These are phyloP conservation scores for Blastomyces parvus DNA, from an alignment of 2,329 filamentous ascomycete species.

Conservation along the genomic window DNA sequence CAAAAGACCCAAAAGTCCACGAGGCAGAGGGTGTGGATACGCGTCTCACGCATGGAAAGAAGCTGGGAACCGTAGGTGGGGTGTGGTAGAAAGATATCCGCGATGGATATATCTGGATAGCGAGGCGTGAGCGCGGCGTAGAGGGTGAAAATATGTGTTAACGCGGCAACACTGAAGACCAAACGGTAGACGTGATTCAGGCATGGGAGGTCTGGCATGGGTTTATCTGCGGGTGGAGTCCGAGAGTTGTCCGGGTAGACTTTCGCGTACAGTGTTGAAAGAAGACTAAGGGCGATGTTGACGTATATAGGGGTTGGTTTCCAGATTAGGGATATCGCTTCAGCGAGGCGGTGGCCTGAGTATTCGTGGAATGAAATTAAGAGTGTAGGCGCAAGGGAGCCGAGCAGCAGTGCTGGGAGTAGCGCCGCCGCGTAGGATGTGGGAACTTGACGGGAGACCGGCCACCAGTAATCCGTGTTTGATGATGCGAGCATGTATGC, in stretches of 20 bases:
- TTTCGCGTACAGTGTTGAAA: neutral
- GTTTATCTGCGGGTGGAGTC: neutral
- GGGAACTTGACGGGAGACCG: neutral
- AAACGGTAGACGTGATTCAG: neutral
- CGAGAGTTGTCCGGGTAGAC: neutral
- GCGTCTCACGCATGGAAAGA: neutral
- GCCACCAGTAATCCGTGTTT: neutral
- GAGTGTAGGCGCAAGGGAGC: neutral
- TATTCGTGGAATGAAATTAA: neutral
- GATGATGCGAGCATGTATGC: neutral
- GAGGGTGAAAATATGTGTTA: neutral
- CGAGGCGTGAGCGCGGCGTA: neutral
- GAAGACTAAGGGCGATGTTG: neutral
- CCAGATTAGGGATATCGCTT: neutral
- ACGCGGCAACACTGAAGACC: neutral
- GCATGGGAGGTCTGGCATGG: neutral
- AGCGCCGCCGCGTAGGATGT: neutral
- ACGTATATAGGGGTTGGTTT: neutral
- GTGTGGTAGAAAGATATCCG: neutral
- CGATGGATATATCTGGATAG: neutral
- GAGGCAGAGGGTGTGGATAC: neutral
- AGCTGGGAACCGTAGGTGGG: too few species aligned
- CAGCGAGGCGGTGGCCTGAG: neutral
- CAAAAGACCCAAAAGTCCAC: neutral
- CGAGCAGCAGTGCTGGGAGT: neutral